A percentile compares a stretch with the other conserved stretches of the same genome.
Evolutionary conservation across 1,284 basidiomycete genomes (phyloP).

Genomic region (Sphagnurus paluster): DNA sequence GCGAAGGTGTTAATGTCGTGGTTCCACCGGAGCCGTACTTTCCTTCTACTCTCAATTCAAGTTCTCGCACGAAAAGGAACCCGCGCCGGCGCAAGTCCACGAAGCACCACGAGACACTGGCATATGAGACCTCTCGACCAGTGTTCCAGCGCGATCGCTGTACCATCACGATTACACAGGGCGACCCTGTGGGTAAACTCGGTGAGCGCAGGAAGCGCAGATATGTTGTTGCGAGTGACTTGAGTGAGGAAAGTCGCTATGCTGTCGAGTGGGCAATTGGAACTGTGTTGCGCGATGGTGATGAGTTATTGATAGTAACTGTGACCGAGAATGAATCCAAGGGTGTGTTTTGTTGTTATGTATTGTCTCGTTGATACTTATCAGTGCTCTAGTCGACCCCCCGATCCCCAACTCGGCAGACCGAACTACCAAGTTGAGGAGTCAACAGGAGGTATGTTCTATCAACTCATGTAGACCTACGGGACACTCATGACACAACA

Average conservation of each 20-base stretch:
- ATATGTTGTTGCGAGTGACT: constrained; percentile 92
- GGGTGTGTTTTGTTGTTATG: constrained; percentile 45
- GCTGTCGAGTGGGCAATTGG: constrained; percentile 97
- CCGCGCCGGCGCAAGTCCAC: constrained; percentile 61
- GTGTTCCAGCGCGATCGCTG: constrained; percentile 90
- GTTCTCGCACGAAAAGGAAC: constrained; percentile 40
- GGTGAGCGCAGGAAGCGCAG: constrained; percentile 62
- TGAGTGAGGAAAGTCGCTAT: constrained; percentile 90
- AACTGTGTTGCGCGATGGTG: constrained; percentile 93
- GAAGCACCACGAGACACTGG: constrained; percentile 58
- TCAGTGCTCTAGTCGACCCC: constrained; percentile 67
- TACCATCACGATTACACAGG: constrained; percentile 88
- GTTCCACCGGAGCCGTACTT: constrained; percentile 80
- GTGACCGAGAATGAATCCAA: constrained; percentile 94
- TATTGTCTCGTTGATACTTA: constrained; percentile 2
- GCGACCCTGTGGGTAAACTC: constrained; percentile 64
- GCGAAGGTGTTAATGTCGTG: constrained; percentile 90
- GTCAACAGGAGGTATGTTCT: constrained; percentile 80
- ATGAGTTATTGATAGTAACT: constrained; percentile 88
- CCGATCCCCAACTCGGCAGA: constrained; percentile 69
- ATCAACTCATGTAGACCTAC: background rate
- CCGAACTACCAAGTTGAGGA: constrained; percentile 72
- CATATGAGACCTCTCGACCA: constrained; percentile 72
- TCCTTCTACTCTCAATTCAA: constrained; percentile 63
- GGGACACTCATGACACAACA: constrained; percentile 3